Percentiles rank a stretch among this genome's conserved stretches.
These are phyloP conservation scores for Boletus pseudo-olivaceus DNA, from an alignment of 768 basidiomycete genomes.

Conservation along the genomic window DNA sequence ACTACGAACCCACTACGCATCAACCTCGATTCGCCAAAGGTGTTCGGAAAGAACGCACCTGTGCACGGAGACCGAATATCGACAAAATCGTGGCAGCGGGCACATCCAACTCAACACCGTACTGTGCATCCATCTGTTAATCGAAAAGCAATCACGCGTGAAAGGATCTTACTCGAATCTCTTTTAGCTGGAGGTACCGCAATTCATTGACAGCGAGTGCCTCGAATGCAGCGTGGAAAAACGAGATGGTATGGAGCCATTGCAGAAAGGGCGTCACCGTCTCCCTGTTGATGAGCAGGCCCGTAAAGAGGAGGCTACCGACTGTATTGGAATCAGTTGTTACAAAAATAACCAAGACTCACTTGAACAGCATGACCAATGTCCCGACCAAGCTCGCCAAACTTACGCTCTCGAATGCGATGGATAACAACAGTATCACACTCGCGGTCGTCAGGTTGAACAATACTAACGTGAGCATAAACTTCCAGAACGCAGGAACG, in stretches of 20 bases:
- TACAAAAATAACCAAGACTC: conserved; percentile 31
- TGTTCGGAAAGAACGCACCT: conserved; percentile 44
- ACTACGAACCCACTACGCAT: conserved; percentile 36
- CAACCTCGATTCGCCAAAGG: conserved; percentile 1
- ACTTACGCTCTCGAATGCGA: conserved; percentile 80
- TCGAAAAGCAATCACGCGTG: not conserved
- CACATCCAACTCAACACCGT: conserved; percentile 94
- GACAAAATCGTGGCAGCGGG: conserved; percentile 95
- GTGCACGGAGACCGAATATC: conserved; percentile 87
- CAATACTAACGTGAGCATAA: conserved; percentile 90
- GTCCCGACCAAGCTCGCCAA: conserved; percentile 95
- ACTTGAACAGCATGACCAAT: conserved; percentile 98
- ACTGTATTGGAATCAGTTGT: conserved; percentile 5
- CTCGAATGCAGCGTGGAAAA: conserved; percentile 99
- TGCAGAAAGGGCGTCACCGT: conserved; percentile 67
- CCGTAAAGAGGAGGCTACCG: conserved; percentile 87
- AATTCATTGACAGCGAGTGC: conserved; percentile 97
- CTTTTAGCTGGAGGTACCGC: conserved; percentile 87
- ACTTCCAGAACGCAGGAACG: conserved; percentile 94
- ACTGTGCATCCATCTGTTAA: conserved; percentile 46
- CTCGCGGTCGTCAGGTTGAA: conserved; percentile 97
- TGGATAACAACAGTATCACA: conserved; percentile 86
- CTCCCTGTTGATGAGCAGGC: conserved; percentile 91
- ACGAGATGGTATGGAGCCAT: conserved; percentile 90
- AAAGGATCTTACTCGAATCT: conserved; percentile 66